Evolutionary conservation across 805 yeast genomes (phyloP), one percentile per base, ranked within the genome.

Genomic region (Candida peoriensis): DNA sequence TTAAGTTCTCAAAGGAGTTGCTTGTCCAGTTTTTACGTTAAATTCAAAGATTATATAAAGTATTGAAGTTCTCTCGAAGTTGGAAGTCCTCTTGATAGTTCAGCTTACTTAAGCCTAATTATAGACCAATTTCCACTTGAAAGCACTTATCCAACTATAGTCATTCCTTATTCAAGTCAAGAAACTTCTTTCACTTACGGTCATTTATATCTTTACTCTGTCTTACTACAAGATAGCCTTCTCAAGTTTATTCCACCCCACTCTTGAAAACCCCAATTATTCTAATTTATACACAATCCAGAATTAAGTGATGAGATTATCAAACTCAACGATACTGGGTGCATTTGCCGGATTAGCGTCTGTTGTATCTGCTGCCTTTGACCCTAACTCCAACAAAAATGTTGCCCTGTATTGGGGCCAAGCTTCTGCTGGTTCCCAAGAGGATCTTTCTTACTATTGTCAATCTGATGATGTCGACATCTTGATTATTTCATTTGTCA

Each of bases 361-460:
- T 10, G 12, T 28, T 8, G 46, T 32, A 6, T 16, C 31, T 13
- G 36, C 43, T 8, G 58, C 63, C 12, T 64, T 63, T 36, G 57
- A 61, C 33, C 48, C 66, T 8, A 37, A 56, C 13, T 57, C 77
- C 23, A 66, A 70, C 30, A 52, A 67, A 21, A 82, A 84, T 44
- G 74, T 86, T 24, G 96, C 81, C 16, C 68, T 83, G 7, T 87
- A 87, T 61, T 87, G 96, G 96, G 96, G 96, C 35, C 95, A 87
- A 60, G 74, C 75, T 48, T 76, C 90, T 12, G 78, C 73, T n/a
- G 85, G 85, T 7, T 53, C 67, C 9, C 78, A 74, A 47, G 60
- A 63, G 37, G 42, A 54, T 2, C 38, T 64, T 20, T 55, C 65
- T 39, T 59, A 66, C 31, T 85, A 85, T 64, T 87, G 96, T 68